A percentile compares a stretch with the other conserved stretches of the same genome.
These are phyloP conservation scores for Pouteria glomerata DNA, from an alignment of 148 eudicot species.

Conservation along the genomic window DNA sequence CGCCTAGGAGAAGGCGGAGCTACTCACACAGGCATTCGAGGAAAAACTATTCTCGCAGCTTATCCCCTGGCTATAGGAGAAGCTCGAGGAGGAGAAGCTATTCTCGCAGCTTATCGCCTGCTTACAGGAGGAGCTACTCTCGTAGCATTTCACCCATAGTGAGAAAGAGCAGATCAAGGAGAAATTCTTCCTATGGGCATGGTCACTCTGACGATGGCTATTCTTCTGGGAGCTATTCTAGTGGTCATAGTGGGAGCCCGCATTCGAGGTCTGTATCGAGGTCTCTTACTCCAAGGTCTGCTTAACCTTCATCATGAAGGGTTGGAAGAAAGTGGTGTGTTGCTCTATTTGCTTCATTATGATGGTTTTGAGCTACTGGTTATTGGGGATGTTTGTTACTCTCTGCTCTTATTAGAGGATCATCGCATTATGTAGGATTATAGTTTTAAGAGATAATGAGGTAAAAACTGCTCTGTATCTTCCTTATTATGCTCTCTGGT, in stretches of 20 bases:
- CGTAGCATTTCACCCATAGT: neutral
- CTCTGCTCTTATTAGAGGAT: no score
- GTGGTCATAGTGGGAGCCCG: conserved; percentile 34
- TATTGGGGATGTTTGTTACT: no score
- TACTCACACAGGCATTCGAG: neutral
- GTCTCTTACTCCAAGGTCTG: conserved; percentile 40
- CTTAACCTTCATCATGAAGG: conserved; percentile 31
- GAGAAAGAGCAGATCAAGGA: neutral
- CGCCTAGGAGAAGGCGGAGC: conserved; percentile 31
- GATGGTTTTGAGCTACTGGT: no score
- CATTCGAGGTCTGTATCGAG: conserved; percentile 52
- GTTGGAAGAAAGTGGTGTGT: no score
- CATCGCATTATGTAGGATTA: no score
- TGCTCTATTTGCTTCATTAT: no score
- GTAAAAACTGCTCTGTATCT: no score
- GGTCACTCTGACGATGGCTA: neutral
- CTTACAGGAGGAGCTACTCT: neutral
- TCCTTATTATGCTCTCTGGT: no score
- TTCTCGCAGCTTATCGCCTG: neutral
- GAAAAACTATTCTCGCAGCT: conserved; percentile 33
- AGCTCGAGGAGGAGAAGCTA: neutral
- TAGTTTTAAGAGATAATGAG: no score
- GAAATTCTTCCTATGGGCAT: neutral
- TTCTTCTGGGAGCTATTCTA: conserved; percentile 15
- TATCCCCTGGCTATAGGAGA: conserved; percentile 24